Conservation (phyloP, 306 rosid species). For the Glycine tomentella region DNA sequence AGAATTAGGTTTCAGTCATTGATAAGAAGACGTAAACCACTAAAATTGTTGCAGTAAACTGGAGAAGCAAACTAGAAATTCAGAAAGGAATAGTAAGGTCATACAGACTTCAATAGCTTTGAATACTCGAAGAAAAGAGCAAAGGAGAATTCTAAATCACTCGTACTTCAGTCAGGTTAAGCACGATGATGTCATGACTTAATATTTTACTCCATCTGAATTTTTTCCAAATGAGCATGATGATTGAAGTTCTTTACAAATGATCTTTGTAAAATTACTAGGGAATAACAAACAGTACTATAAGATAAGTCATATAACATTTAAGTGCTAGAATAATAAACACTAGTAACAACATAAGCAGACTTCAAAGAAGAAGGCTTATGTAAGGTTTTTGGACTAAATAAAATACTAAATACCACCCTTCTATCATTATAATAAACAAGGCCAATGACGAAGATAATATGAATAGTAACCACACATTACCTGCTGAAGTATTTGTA, state of each 20-base stretch:
- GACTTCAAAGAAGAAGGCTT: conserved; percentile 3
- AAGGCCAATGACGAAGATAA: conserved; percentile 18
- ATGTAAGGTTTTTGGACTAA: conserved; percentile 11
- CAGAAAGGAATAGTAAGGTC: conserved; percentile 3
- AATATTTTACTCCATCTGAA: no score
- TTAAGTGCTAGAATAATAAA: not conserved
- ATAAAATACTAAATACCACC: not conserved
- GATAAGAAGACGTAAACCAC: conserved; percentile 18
- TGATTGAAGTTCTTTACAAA: no score
- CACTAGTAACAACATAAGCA: conserved; percentile 1
- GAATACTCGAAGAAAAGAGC: not conserved
- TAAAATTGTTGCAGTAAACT: not conserved
- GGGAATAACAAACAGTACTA: no score
- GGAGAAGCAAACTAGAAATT: not conserved
- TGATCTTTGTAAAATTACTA: no score
- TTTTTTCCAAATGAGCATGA: no score
- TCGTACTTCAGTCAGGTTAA: not conserved
- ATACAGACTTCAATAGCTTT: conserved; percentile 12
- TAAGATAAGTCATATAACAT: no score
- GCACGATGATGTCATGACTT: no score
- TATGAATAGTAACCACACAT: conserved; percentile 33
- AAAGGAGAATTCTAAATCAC: not conserved
- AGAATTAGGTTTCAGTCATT: conserved; percentile 6
- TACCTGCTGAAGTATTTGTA: conserved; percentile 92
- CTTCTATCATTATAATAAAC: conserved; percentile 20